Evolutionary conservation across 2,329 filamentous ascomycete genomes (phyloP), one percentile per base, ranked within the genome.

Genomic region (Magnaporthiopsis rhizophila): DNA sequence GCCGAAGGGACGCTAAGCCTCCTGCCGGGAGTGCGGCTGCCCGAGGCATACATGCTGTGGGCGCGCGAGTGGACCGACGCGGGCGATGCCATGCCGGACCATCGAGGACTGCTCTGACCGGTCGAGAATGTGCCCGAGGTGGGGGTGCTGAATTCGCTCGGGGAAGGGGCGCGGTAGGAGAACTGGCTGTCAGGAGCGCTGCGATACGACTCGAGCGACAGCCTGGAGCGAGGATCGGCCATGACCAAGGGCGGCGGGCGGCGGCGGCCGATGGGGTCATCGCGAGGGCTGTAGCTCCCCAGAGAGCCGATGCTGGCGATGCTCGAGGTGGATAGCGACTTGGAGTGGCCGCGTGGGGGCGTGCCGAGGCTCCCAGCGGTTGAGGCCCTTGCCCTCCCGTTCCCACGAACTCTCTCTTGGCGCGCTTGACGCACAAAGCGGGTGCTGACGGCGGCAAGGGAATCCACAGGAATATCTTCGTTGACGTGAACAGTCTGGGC

Each of bases 401-500:
- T 88, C 62, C 90, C 89, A 64, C 91, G 85, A 45, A 94, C 89
- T 65, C 92, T 83, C 69, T 97, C 93, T 0, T 91, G 96, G 63
- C 94, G 86, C 65, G 97, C 92, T 75, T 97, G 93, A 67, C 94
- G 85, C 71, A 97, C 94, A 71, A 96, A 97, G 56, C 94, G 84
- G 11, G 93, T 96, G 30, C 93, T 92, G 1, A 91, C 95, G 4
- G 94, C 95, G 21, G 95, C 95, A 26, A 98, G 84, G 1, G 95
- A 98, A 74, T 97, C 92, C 57, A 88, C 87, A 3, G 95, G 95
- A 45, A 99, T 99, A 65, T 97, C 92, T 74, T 98, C 95, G 74
- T 98, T 97, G 65, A 96, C 90, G 74, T 99, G 95, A 0, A 99
- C 95, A 0, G 95, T 98, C 75, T 97, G 93, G 59, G 95, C 95